Evolutionary conservation across 2,329 filamentous ascomycete genomes (phyloP), one percentile per base, ranked within the genome.

Genomic region (Cryphonectria parasitica): DNA sequence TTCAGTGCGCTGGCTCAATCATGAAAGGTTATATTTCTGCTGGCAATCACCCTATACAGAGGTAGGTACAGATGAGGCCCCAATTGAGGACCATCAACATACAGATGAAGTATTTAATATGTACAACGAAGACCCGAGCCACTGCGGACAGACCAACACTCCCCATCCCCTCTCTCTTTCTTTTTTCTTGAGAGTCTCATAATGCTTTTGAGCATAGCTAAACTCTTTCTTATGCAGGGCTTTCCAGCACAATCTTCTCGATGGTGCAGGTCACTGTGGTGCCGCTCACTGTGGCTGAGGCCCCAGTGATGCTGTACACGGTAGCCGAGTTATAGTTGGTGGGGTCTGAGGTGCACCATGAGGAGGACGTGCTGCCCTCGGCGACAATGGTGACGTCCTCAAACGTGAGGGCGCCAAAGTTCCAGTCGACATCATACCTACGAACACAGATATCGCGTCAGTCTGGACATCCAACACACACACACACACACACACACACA

Each of bases 331-430:
- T 78, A 72, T 82, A 82, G 70, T 82, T 82, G 61, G 80, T 78
- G 0, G 81, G 81, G 13, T 73, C 75, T 22, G 76, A 78, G 22
- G 77, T 76, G 69, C 78, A 80, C 78, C 78, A 79, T 56, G 77
- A 76, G 15, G 77, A 76, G 70, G 77, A 75, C 1, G 73, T 77
- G 43, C 78, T 78, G 39, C 67, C 54, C 11, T 74, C 60, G 74
- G 78, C 77, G 73, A 86, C 85, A 6, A 87, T 86, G 67, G 83
- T 84, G 70, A 89, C 78, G 63, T 83, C 80, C 72, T 83, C 73
- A 69, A 79, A 83, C 10, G 77, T 77, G n/a, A 83, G 75, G 15
- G 76, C 69, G 2, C 81, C 81, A 71, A 83, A 83, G 72, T 81
- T 75, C 81, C 81, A 83, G n/a, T 72, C 73, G 13, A 80, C 77